These are phyloP conservation scores for Neurospora cerealis DNA, from an alignment of 495 filamentous ascomycete species.

Conservation along the genomic window DNA sequence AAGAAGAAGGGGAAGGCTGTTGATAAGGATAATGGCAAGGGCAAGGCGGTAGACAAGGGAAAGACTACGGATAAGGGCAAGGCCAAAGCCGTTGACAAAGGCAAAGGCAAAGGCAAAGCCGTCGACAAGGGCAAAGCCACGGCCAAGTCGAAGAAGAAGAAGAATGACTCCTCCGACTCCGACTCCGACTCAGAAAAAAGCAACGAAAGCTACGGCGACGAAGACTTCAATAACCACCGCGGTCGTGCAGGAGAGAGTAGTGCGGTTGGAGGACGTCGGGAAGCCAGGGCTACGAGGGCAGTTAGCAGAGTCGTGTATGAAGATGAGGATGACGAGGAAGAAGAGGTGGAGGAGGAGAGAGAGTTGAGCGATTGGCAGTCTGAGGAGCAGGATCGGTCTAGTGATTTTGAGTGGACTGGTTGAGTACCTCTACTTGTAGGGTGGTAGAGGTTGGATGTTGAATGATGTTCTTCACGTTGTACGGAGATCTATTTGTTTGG, in stretches of 20 bases:
- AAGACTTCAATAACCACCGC: not conserved
- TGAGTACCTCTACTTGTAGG: no score
- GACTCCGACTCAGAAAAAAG: not conserved
- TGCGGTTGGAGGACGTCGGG: not conserved
- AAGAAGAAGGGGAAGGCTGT: no score
- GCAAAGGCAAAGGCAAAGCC: no score
- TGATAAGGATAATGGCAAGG: not conserved
- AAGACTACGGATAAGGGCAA: no score
- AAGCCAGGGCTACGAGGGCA: not conserved
- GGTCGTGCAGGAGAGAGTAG: not conserved
- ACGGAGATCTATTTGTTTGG: no score
- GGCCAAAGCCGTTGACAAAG: no score
- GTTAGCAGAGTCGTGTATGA: not conserved
- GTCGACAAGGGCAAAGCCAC: not conserved
- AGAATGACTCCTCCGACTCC: not conserved
- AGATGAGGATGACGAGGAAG: not conserved
- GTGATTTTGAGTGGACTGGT: not conserved
- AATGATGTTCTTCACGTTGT: no score
- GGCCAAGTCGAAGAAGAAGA: not conserved
- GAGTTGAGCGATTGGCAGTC: not conserved
- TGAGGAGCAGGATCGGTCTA: not conserved
- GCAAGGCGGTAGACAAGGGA: not conserved
- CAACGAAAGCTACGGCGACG: not conserved
- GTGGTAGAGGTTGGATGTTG: no score
- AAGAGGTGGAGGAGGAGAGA: not conserved